Evolutionary conservation across 805 yeast species (phyloP), one percentile per base, ranked within the genome.

Genomic region (Myxozyma geophila): DNA sequence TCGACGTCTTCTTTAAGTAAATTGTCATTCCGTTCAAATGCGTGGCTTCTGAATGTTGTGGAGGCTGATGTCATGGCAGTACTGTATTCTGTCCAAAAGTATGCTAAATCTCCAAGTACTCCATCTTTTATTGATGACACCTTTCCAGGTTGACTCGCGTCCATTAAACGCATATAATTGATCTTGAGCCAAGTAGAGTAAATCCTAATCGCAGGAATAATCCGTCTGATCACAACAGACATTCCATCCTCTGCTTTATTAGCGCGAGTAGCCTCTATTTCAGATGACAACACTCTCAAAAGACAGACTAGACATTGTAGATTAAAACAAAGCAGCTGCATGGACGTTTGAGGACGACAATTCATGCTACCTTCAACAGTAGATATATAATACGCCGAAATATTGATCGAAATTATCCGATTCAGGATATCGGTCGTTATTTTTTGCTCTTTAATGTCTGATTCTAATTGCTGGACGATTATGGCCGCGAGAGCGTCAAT

Each of bases 1-100:
- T 66, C 70, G 13, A 66, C 60, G 44, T 67, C 70, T 19, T 67
- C 70, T 9, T 52, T 51, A 12, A 67, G 59, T 9, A 66, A 54
- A 12, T 55, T 23, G 17, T 66, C 70, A 17, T 55, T 48, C 37
- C 39, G 39, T 37, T 55, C 64, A 17, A 49, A 43, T 5, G 56
- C 9, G 21, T 46, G 41, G n/a, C 23, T 43, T 23, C 58, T 59
- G 36, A 59, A 64, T n/a, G 49, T 17, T 7, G 23, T 19, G 7
- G 58, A 44, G 19, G 59, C 21, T 15, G 57, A n/a, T 12, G 67
- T 40, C 41, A 65, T 35, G 17, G 64, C 50, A 21, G 28, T 48
- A n/a, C 61, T 50, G 33, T 59, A 65, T 15, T 21, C 59, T 3
- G 10, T 41, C 67, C 68, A 64, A 35, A 64, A 28, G 9, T 37